Evolutionary conservation across 192 early-diverging fungal genomes (phyloP).

Genomic region (Coemansia sp.): DNA sequence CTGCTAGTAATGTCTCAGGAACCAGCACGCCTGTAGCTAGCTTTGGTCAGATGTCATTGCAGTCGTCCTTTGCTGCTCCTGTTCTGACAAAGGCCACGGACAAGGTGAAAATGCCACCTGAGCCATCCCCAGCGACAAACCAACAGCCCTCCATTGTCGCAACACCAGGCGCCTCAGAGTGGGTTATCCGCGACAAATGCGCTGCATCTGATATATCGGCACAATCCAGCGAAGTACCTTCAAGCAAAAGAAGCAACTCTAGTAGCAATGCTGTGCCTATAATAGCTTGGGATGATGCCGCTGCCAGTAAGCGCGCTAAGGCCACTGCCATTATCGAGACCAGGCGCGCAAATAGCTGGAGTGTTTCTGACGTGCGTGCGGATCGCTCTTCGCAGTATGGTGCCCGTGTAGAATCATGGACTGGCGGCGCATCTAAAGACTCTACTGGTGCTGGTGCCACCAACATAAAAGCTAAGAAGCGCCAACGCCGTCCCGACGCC

Average conservation of each 20-base stretch:
- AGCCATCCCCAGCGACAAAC: not conserved
- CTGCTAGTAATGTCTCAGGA: not conserved
- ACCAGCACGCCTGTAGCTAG: not conserved
- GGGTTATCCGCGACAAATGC: conserved; percentile 35
- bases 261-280: conserved; percentile 12
- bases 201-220: conserved; percentile 7
- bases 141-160: not conserved
- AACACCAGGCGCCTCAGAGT: conserved; percentile 13
- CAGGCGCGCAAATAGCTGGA: conserved; percentile 53
- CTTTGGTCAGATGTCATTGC: not conserved
- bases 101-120: not conserved
- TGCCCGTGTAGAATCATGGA: conserved; percentile 55
- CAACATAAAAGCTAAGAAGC: conserved; percentile 39
- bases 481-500: conserved; percentile 58
- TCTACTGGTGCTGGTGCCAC: conserved; percentile 11
- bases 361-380: conserved; percentile 23
- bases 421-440: conserved; percentile 41
- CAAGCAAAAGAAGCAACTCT: conserved; percentile 40
- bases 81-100: not conserved
- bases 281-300: conserved; percentile 46
- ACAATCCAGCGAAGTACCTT: conserved; percentile 38
- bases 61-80: not conserved
- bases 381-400: conserved; percentile 56
- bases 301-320: conserved; percentile 52
- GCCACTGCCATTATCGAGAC: conserved; percentile 51